Base-by-base conservation (phyloP, 352 stramenopile genomes). In the Blastocystis sp. region DNA sequence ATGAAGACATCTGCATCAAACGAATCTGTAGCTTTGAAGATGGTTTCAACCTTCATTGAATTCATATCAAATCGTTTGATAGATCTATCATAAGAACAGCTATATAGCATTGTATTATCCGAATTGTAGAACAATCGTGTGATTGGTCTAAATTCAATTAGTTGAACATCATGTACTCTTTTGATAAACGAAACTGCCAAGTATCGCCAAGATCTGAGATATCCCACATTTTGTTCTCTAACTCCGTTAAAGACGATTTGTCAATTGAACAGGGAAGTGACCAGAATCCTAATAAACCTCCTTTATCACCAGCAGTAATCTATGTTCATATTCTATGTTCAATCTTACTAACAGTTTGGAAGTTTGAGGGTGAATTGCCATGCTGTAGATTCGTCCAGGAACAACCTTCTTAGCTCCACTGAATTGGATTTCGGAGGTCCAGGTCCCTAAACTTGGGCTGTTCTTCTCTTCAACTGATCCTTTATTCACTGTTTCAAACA, bases 341-440 rank as follows among this genome's bases (percentile, higher is more conserved):
- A 24, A 9, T 9, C 14, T 9, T 63, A 83, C 71, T 19, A 83
- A 37, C 7, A 83, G 29, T 11, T 65, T 14, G 5, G 63, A 32
- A 16, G 51, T 52, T 1, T 63, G n/a, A 1, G 71, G 71, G 24
- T 83, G 71, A 66, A 83, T 63, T 6, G 46, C 49, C 71, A 83
- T 83, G 14, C 71, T 66, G 71, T 83, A 83, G 46, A 83, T 83
- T 11, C 71, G 71, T 42, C 58, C 46, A 14, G 71, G 71, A 66
- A 83, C 71, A 19, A 83, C 49, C 51, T 83, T 83, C 42, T 66
- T 83, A 1, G 49, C n/a, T 7, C 71, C 71, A 42, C 71, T 83
- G 35, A 65, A 66, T 27, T 57, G 51, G n/a, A 83, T 46, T 3
- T 83, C 12, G 71, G 71, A 66, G 21, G 51, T 83, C 71, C 71